Conservation (phyloP, 768 basidiomycete species). For the Termitomyces sp. region DNA sequence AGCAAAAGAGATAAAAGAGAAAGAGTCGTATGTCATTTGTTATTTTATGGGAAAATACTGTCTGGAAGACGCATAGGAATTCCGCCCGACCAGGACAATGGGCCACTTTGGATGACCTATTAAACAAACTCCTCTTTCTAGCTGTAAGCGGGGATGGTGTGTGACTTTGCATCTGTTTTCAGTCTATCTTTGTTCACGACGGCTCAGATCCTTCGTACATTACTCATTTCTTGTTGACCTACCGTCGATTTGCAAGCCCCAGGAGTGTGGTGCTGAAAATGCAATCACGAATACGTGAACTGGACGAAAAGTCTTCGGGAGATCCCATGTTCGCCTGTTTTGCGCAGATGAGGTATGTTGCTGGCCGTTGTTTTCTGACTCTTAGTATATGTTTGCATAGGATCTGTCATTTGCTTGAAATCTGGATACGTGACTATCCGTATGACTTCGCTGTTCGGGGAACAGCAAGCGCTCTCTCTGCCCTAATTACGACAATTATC, state of each 20-base stretch:
- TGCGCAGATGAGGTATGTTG: slow-evolving; percentile 75
- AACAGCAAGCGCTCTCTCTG: slow-evolving; percentile 64
- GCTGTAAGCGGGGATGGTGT: slow-evolving; percentile 81
- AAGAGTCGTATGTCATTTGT: slow-evolving; percentile 16
- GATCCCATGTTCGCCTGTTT: slow-evolving; percentile 86
- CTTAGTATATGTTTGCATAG: slow-evolving; percentile 28
- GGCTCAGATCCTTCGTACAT: slow-evolving; percentile 67
- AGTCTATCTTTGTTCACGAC: not conserved
- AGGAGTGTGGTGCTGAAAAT: slow-evolving; percentile 78
- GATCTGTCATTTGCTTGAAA: slow-evolving; percentile 73
- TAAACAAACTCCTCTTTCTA: slow-evolving; percentile 79
- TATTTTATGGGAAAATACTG: not conserved
- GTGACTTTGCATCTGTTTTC: slow-evolving; percentile 2
- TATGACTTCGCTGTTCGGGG: slow-evolving; percentile 77
- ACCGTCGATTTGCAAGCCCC: slow-evolving; percentile 77
- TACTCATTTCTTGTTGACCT: slow-evolving; percentile 77
- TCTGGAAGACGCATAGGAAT: slow-evolving; percentile 1
- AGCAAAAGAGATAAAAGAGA: slow-evolving; percentile 37
- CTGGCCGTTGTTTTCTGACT: not conserved
- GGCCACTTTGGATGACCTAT: slow-evolving; percentile 70
- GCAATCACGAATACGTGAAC: slow-evolving; percentile 79
- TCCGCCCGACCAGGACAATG: slow-evolving; percentile 56
- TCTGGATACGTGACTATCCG: slow-evolving; percentile 73
- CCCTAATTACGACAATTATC: slow-evolving; percentile 73
- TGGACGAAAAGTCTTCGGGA: slow-evolving; percentile 56